Evolutionary conservation across 2,329 filamentous ascomycete genomes (phyloP).

Genomic region (Phaeosphaeriaceae sp.): DNA sequence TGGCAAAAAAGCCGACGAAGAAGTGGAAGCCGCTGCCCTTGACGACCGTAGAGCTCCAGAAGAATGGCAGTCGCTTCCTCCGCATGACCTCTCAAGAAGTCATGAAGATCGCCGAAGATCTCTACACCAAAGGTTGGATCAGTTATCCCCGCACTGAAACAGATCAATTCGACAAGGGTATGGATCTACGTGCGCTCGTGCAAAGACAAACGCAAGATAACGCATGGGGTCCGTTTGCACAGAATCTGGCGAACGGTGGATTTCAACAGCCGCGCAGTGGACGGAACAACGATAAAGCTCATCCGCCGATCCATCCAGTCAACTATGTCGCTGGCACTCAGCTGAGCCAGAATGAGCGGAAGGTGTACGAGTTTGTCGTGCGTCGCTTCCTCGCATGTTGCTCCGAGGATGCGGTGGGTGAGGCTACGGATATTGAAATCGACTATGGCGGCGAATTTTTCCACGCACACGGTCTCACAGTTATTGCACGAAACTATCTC

Average conservation of each 20-base stretch:
- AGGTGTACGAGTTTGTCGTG: constrained; percentile 90
- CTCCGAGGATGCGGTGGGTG: constrained; percentile 88
- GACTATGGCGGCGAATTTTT: constrained; percentile 85
- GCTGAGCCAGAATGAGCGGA: constrained; percentile 71
- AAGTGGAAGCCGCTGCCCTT: constrained; percentile 94
- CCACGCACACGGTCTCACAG: constrained; percentile 80
- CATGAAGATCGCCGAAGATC: constrained; percentile 82
- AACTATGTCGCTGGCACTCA: constrained; percentile 73
- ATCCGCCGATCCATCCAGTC: constrained; percentile 95
- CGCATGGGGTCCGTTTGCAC: constrained; percentile 82
- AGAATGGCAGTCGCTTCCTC: constrained; percentile 87
- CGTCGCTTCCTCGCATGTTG: constrained; percentile 94
- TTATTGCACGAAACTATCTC: constrained; percentile 89
- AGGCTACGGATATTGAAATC: constrained; percentile 84
- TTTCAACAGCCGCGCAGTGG: constrained; percentile 85
- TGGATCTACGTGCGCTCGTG: constrained; percentile 80
- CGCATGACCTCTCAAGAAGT: constrained; percentile 90
- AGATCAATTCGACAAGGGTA: constrained; percentile 89
- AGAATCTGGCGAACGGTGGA: constrained; percentile 73
- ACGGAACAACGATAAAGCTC: constrained; percentile 91
- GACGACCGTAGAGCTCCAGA: constrained; percentile 95
- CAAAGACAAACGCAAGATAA: constrained; percentile 81
- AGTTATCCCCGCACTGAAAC: constrained; percentile 98
- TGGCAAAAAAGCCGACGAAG: constrained; percentile 87
- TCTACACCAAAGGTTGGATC: constrained; percentile 96